Evolutionary conservation across 2,329 filamentous ascomycete species (phyloP).

Genomic region (Fusarium phyllophilum): DNA sequence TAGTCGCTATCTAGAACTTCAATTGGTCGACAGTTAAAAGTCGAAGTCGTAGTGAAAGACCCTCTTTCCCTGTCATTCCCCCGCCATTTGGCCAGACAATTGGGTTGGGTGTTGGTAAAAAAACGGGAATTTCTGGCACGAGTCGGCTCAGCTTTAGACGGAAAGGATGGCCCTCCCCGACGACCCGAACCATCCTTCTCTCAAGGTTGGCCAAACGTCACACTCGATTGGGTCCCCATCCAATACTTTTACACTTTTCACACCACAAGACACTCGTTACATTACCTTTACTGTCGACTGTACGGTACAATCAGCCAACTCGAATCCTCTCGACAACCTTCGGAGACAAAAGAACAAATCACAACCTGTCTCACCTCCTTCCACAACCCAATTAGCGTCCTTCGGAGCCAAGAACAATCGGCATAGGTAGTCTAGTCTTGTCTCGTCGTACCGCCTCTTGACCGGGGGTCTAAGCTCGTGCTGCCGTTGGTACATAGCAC

Average conservation of each 20-base stretch:
- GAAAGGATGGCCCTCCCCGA: conserved; percentile 35
- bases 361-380: conserved; percentile 17
- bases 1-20: neutral
- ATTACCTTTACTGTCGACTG: neutral
- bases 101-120: neutral
- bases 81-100: conserved; percentile 13
- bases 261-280: conserved; percentile 20
- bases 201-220: conserved; percentile 32
- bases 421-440: conserved; percentile 4
- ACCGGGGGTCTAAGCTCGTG: conserved; percentile 32
- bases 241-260: conserved; percentile 11
- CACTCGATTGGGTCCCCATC: conserved; percentile 1
- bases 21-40: neutral
- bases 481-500: conserved; percentile 37
- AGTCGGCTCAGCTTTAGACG: conserved; percentile 12
- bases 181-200: conserved; percentile 36
- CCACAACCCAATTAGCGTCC: conserved; percentile 29
- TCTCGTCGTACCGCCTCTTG: conserved; percentile 27
- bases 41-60: neutral
- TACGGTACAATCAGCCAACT: conserved; percentile 1
- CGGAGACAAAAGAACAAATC: conserved; percentile 25
- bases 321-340: neutral
- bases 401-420: conserved; percentile 14
- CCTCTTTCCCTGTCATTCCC: conserved; percentile 29
- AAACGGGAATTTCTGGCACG: conserved; percentile 11